phyloP scores from a whole-genome alignment of 78 protist genomes.

The Emiliania huxleyi region DNA sequence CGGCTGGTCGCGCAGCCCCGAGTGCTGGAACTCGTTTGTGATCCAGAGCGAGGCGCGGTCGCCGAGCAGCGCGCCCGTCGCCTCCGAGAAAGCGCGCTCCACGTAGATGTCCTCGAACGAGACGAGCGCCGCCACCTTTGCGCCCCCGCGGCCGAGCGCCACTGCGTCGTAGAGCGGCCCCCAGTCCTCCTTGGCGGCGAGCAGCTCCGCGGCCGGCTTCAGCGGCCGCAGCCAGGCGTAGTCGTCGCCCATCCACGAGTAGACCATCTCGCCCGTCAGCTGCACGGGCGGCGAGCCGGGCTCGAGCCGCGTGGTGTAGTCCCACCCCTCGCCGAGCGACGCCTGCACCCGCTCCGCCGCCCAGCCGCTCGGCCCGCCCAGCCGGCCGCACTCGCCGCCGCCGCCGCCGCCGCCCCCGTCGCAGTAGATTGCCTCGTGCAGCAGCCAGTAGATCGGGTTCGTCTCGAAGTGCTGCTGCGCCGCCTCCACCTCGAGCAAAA shows the following conservation, averaged over 20 bases:
- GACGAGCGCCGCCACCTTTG: background rate
- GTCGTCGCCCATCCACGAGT: conserved; percentile 30
- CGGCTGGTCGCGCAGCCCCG: conserved; percentile 45
- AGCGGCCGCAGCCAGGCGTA: background rate
- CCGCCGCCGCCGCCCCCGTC: background rate
- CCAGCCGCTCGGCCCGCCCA: background rate
- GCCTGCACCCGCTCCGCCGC: background rate
- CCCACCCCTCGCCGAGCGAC: background rate
- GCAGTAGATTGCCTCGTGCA: conserved; percentile 43
- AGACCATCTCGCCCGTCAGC: background rate
- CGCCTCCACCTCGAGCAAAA: background rate
- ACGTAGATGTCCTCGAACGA: conserved; percentile 49
- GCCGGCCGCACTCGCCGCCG: too few relatives aligned
- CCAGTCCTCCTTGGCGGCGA: conserved; percentile 1
- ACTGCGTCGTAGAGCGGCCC: background rate
- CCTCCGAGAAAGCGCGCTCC: conserved; percentile 25
- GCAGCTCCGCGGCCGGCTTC: background rate
- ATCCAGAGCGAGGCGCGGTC: background rate
- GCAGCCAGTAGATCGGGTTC: conserved; percentile 12
- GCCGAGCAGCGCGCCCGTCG: background rate
- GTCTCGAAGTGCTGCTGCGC: conserved; percentile 19
- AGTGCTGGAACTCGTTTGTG: conserved; percentile 49
- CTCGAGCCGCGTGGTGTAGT: background rate
- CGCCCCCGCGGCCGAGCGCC: background rate
- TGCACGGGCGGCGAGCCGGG: background rate